A percentile compares a stretch with the other conserved stretches of the same genome.
Evolutionary conservation across 129 eudicot genomes (phyloP).

Genomic region (Artemisia tridentata): DNA sequence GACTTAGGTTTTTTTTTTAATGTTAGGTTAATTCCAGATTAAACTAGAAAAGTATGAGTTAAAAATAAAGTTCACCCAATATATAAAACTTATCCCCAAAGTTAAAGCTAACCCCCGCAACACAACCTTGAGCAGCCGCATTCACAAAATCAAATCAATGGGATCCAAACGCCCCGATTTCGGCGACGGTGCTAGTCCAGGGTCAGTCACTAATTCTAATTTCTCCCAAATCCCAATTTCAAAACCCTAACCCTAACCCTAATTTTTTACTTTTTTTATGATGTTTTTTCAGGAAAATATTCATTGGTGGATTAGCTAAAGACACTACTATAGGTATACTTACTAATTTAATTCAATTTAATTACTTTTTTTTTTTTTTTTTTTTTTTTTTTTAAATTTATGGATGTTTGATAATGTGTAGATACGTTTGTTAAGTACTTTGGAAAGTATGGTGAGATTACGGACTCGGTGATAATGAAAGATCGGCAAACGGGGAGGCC

Average conservation of each 20-base stretch:
- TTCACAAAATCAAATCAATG: slow-evolving; percentile 30
- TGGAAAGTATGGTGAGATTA: slow-evolving; percentile 87
- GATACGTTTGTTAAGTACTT: slow-evolving; percentile 79
- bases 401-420: slow-evolving; percentile 9
- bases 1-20: no score
- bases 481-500: slow-evolving; percentile 82
- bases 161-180: slow-evolving; percentile 65
- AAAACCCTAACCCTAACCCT: slow-evolving; percentile 1
- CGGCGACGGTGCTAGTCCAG: slow-evolving; percentile 93
- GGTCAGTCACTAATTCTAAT: slow-evolving; percentile 37
- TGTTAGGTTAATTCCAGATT: no score
- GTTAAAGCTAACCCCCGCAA: no score
- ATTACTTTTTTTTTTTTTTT: background rate
- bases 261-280: background rate
- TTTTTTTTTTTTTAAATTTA: background rate
- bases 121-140: background rate
- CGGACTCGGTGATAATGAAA: slow-evolving; percentile 92
- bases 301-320: slow-evolving; percentile 84
- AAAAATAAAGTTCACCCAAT: no score
- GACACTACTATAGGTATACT: slow-evolving; percentile 70
- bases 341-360: background rate
- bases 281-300: slow-evolving; percentile 63
- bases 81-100: no score
- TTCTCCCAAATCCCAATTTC: background rate
- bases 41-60: no score